phyloP scores from a whole-genome alignment of 208 protist genomes.

The Novymonas esmeraldas region DNA sequence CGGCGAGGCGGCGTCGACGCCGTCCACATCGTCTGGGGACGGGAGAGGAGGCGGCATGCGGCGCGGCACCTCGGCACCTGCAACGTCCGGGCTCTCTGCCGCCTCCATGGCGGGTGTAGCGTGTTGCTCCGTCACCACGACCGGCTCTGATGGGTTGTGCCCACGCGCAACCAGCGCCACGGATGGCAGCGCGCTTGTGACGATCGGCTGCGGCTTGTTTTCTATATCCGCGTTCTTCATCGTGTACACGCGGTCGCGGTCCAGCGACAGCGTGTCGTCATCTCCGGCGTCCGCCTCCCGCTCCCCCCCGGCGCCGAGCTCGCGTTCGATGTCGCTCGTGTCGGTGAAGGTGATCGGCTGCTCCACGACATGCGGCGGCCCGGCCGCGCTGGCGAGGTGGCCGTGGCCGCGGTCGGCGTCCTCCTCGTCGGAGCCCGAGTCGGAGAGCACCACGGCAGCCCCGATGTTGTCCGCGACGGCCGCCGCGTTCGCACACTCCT shows the following conservation, averaged over 20 bases:
- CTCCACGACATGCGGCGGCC: no score
- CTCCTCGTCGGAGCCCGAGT: conserved; percentile 9
- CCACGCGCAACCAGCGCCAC: conserved; percentile 2
- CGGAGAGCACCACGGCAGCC: conserved; percentile 1
- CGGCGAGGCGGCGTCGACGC: conserved; percentile 9
- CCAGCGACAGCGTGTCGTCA: conserved; percentile 1
- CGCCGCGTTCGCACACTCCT: conserved; percentile 1
- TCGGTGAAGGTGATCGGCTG: conserved; percentile 32
- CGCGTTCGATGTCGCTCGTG: conserved; percentile 23
- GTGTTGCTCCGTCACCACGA: conserved; percentile 4
- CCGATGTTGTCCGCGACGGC: conserved; percentile 6
- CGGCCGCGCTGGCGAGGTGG: no score
- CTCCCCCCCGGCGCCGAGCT: background rate
- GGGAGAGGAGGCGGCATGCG: conserved; percentile 31
- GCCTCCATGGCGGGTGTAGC: conserved; percentile 13
- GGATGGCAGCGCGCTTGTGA: background rate
- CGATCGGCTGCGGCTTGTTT: conserved; percentile 3
- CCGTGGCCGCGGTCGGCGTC: background rate
- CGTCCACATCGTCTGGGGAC: background rate
- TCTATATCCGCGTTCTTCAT: conserved; percentile 19
- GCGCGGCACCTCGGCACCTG: conserved; percentile 5
- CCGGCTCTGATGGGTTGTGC: background rate
- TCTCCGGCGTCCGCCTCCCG: background rate
- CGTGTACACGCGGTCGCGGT: conserved; percentile 8
- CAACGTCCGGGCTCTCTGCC: background rate